Conservation (phyloP, 768 basidiomycete species). For the Krasilnikovozyma curviuscula region DNA sequence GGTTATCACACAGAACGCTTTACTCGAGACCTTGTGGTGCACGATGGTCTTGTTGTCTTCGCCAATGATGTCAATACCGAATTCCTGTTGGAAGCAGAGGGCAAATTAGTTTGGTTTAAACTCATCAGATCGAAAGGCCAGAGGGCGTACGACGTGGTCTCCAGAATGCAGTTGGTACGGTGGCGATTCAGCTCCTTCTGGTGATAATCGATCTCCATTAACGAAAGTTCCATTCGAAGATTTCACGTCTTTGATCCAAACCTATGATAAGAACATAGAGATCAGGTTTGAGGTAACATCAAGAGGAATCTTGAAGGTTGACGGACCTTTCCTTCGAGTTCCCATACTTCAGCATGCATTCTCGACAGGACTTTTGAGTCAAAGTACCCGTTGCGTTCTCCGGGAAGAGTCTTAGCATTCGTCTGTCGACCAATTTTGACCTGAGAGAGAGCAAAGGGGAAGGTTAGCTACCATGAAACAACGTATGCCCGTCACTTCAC, state of each 20-base stretch:
- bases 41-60: conserved; percentile 97
- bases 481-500: too few relatives aligned
- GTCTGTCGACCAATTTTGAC: conserved; percentile 76
- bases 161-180: conserved; percentile 86
- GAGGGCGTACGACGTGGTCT: conserved; percentile 67
- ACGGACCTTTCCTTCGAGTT: conserved; percentile 60
- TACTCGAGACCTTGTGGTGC: conserved; percentile 95
- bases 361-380: conserved; percentile 86
- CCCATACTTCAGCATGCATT: conserved; percentile 96
- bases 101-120: neutral
- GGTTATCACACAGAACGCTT: conserved; percentile 68
- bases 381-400: conserved; percentile 85
- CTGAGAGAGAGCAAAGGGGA: conserved; percentile 1
- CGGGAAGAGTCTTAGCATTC: conserved; percentile 79
- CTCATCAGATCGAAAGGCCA: neutral
- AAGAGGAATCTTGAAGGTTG: neutral
- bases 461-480: neutral
- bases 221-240: conserved; percentile 97
- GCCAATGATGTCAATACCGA: conserved; percentile 95
- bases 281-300: neutral
- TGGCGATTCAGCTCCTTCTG: conserved; percentile 74
- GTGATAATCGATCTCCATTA: conserved; percentile 77
- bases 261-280: conserved; percentile 31
- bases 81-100: conserved; percentile 45
- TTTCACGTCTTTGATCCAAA: conserved; percentile 96